Percentiles rank a stretch among this genome's conserved stretches.
Conservation (phyloP, 2,329 filamentous ascomycete species). For the Microdochium paspali region DNA sequence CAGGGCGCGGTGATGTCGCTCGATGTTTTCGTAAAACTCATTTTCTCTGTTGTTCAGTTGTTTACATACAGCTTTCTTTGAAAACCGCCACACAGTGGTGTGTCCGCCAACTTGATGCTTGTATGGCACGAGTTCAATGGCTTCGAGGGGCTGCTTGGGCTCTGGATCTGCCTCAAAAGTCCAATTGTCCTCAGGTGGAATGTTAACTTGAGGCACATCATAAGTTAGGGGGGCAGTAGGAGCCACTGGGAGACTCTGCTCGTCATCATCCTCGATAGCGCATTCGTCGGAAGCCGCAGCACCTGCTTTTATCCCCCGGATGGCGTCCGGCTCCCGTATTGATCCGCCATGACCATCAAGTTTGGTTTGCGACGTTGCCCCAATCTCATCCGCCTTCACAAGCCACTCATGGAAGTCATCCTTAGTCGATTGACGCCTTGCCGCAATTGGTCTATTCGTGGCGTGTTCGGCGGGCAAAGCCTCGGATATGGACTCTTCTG, state of each 20-base stretch:
- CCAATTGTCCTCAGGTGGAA: constrained; percentile 36
- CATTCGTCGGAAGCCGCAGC: constrained; percentile 25
- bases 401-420: constrained; percentile 43
- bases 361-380: constrained; percentile 24
- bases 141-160: constrained; percentile 61
- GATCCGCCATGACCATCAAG: constrained; percentile 18
- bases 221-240: constrained; percentile 1
- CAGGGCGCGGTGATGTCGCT: constrained; percentile 81
- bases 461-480: not conserved
- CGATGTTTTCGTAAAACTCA: constrained; percentile 95
- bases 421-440: constrained; percentile 10
- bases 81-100: constrained; percentile 93
- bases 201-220: constrained; percentile 21
- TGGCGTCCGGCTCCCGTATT: constrained; percentile 13
- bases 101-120: constrained; percentile 96
- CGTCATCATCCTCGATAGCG: constrained; percentile 31
- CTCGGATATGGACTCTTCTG: constrained; percentile 22
- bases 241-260: constrained; percentile 11
- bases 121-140: constrained; percentile 93
- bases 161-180: constrained; percentile 41
- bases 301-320: constrained; percentile 14
- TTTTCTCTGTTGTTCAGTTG: constrained; percentile 97
- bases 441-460: not conserved
- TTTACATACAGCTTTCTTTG: constrained; percentile 90
- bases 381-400: constrained; percentile 47